Evolutionary conservation across 202 grass and related monocot species (phyloP), one percentile per base, ranked within the genome.

Genomic region (Hordeum pubiflorum): DNA sequence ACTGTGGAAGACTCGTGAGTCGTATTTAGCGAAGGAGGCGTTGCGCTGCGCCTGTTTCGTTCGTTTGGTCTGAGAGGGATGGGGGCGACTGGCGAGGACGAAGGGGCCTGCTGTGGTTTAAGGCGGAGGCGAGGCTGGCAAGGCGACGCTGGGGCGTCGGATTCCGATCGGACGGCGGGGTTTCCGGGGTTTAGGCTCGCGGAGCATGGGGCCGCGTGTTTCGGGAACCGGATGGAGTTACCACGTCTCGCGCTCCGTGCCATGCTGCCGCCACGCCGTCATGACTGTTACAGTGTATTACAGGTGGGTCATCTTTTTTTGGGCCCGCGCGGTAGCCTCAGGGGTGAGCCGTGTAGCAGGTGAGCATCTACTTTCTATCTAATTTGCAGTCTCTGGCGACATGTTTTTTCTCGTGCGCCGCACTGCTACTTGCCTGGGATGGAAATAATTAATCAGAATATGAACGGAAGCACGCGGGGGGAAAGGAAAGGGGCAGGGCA

Each of bases 131-230:
- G 37, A 26, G 26, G 10, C n/a, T 21, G 66, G 50, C 38, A 4
- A 7, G 29, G 11, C 1, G 17, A 20, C 8, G 7, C 0, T 1
- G 0, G 2, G 13, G 0, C 82, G 74, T 64, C 17, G 43, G 85
- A 82, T 85, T 2, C 10, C 1, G 54, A 63, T 43, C 75, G 50
- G 54, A 83, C 83, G 83, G 70, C 7, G 41, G 29, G 38, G 24
- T 1, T 50, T 15, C 10, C 4, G 41, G 69, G 69, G 69, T 73
- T 73, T 54, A 54, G 31, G 11, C 31, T 21, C 58, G 18, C 79
- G 87, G 74, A 55, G 74, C 79, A 86, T 82, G 79, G 79, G 79
- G 10, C 74, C 79, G 31, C 39, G 59, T 89, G 79, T 68, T 69
- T 69, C 74, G 87, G 83, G 79, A 72, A 34, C 63, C 33, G 10